A percentile compares a stretch with the other conserved stretches of the same genome.
Conservation (phyloP, 768 basidiomycete genomes). For the Leccinum broughii region DNA sequence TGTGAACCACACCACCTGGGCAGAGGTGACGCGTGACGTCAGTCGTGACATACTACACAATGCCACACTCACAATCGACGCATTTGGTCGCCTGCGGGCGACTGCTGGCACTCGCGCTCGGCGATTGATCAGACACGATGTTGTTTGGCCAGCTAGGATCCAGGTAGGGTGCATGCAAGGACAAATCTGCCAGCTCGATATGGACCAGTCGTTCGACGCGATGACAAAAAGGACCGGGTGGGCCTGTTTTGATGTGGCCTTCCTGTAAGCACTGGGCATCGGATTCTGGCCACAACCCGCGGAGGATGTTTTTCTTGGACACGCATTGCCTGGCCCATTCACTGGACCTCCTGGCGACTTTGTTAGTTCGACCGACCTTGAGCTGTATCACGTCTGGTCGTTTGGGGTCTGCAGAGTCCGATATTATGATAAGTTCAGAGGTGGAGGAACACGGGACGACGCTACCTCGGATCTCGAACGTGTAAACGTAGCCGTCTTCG, state of each 20-base stretch:
- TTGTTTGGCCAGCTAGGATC: conserved; percentile 47
- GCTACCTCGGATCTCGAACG: conserved; percentile 75
- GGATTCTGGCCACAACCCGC: conserved; percentile 67
- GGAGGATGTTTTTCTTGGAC: conserved; percentile 72
- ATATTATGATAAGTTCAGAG: conserved; percentile 8
- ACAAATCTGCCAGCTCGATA: conserved; percentile 74
- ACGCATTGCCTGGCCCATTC: conserved; percentile 84
- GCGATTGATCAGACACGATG: conserved; percentile 23
- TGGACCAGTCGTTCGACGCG: conserved; percentile 79
- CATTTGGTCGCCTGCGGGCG: conserved; percentile 33
- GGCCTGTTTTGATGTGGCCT: conserved; percentile 62
- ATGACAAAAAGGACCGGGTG: conserved; percentile 66
- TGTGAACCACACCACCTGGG: conserved; percentile 60
- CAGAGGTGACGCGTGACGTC: conserved; percentile 5
- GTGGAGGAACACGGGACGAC: neutral
- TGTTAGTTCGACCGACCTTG: conserved; percentile 79
- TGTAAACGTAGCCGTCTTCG: conserved; percentile 76
- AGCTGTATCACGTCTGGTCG: conserved; percentile 51
- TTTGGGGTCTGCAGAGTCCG: conserved; percentile 29
- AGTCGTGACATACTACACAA: neutral
- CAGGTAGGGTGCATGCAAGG: conserved; percentile 58
- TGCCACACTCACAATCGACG: conserved; percentile 44
- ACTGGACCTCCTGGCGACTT: conserved; percentile 69
- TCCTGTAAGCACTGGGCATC: conserved; percentile 56
- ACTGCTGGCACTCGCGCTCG: conserved; percentile 5